Evolutionary conservation across 352 stramenopile genomes (phyloP), one percentile per base, ranked within the genome.

Genomic region (Thraustochytrium sp.): DNA sequence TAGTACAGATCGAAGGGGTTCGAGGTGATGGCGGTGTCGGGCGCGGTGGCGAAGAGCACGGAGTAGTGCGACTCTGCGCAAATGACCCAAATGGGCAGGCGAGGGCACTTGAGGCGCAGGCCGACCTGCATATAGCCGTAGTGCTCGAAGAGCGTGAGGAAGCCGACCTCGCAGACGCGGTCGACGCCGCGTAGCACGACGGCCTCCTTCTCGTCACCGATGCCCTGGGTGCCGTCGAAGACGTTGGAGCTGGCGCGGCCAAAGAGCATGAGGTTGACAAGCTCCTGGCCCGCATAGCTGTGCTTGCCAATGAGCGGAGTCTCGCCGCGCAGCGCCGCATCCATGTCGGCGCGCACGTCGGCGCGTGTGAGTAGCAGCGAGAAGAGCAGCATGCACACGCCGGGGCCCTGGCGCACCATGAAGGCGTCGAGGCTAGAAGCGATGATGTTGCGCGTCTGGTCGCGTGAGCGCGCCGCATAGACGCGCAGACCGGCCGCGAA

Each of bases 221-320:
- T 85, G 29, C 92, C 87, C 75, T 95, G 89, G 36, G 87, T 90
- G 16, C 95, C 93, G 84, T 98, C 90, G 87, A 98, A 98, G 2
- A 98, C 93, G 82, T 98, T 98, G 86, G 92, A 97, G 73, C 89
- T 90, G 5, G 94, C 94, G 49, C 92, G 89, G 9, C 96, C 96
- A 31, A 92, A 92, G 5, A 98, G 86, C n/a, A 98, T 85, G 48
- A 98, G 85, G 88, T 98, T 98, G 8, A 99, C 96, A 34, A 98
- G 89, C 85, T 99, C 96, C 87, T 98, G 94, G 0, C 91, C 94
- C 73, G 92, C 94, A 59, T 96, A 96, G 76, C 95, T 91, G 78
- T 96, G 92, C 0, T 85, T 86, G 16, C 92, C 92, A 48, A 96
- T 93, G 51, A 96, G 87, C 53, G n/a, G 5, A 16, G 2, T 83